Base-by-base conservation (phyloP, 805 yeast species). In the Grigorovia humatica region DNA sequence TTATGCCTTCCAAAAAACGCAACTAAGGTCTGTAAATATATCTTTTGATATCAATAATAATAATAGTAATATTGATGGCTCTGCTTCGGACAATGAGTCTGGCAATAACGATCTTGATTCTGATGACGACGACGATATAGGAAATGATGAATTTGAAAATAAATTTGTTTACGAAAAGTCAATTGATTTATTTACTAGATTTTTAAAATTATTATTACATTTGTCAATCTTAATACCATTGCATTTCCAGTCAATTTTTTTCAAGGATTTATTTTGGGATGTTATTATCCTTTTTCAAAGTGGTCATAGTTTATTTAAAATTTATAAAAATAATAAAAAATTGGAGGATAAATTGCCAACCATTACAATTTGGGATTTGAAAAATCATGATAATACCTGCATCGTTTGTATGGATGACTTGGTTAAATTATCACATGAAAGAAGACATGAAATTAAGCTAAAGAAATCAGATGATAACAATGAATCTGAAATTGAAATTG, bases 321-420 rank as follows among this genome's bases (percentile, higher is more conserved):
- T 72, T 52, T 61, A 72, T 52, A 71, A 70, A 51, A 75, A 76
- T 17, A 70, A 85, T 11, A 77, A 78, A 48, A 79, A 81, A 58
- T 70, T 93, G 60, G 88, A 85, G 55, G 71, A 74, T 29, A 79
- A 76, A 55, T 72, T 93, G 49, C 70, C 71, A 8, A 76, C 80
- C 54, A 95, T 96, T 2, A 71, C 82, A 0, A 72, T 66, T 12
- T 78, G 70, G 30, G 93, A 88, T 49, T 70, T 88, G 51, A 74
- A 61, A 20, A 90, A 86, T 46, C 82, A 79, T 55, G 84, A 83
- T 53, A 69, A 72, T 64, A 63, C 86, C 27, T 85, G 99, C 69
- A 88, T 88, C 55, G 85, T 91, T 43, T 91, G 99, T 69, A 81
- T 96, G 59, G 98, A 93, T 58, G 96, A 88, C 55, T 84, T 91